Conservation (phyloP, 2,329 filamentous ascomycete genomes). For the Emydomyces testavorans region DNA sequence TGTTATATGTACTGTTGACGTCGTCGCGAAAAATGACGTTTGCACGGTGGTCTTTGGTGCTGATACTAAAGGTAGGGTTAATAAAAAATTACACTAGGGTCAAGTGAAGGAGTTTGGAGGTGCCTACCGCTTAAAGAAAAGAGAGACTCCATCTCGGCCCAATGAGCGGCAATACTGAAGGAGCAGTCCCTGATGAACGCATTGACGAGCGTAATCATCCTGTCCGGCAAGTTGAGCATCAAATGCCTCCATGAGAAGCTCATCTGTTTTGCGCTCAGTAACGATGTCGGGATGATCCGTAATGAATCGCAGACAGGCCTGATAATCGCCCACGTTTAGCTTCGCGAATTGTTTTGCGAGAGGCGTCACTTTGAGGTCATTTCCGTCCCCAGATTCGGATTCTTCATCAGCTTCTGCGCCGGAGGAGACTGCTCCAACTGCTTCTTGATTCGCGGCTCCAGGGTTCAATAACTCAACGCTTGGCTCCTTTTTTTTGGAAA, state of each 20-base stretch:
- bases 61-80: conserved; percentile 45
- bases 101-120: not conserved
- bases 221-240: conserved; percentile 69
- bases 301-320: conserved; percentile 62
- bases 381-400: conserved; percentile 50
- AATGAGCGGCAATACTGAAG: conserved; percentile 90
- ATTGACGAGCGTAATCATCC: conserved; percentile 67
- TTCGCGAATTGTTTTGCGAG: conserved; percentile 70
- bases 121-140: conserved; percentile 79
- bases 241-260: conserved; percentile 81
- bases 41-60: conserved; percentile 77
- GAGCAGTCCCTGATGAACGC: conserved; percentile 83
- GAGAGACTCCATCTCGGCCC: conserved; percentile 70
- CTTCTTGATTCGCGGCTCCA: conserved; percentile 26
- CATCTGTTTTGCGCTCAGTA: conserved; percentile 77
- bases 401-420: conserved; percentile 50
- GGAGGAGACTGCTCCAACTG: conserved; percentile 36
- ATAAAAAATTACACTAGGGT: not conserved
- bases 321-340: conserved; percentile 66
- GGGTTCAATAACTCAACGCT: conserved; percentile 68
- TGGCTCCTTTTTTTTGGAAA: conserved; percentile 33
- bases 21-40: conserved; percentile 86
- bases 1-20: conserved; percentile 73
- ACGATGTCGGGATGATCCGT: conserved; percentile 66
- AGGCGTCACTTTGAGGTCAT: conserved; percentile 62